Evolutionary conservation across 1,139 yeast genomes (phyloP), one percentile per base, ranked within the genome.

Genomic region (Diutina neorugosa): DNA sequence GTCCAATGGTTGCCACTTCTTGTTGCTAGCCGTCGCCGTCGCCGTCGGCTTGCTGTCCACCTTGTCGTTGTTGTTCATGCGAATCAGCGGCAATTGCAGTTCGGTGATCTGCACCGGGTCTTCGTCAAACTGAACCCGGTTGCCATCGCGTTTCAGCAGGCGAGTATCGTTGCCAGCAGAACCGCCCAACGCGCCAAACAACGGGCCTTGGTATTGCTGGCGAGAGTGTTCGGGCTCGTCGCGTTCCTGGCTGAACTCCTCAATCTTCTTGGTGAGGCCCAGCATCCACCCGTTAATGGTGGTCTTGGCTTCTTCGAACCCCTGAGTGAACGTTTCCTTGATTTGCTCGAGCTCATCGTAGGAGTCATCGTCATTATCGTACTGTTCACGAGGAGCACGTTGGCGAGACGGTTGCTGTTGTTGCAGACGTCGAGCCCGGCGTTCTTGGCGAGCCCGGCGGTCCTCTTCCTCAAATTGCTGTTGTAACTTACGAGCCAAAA

Each of bases 221-320:
- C 53, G 49, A 52, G 54, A 4, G 37, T 31, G 18, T 57, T n/a
- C 61, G 37, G 37, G 37, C 37, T 31, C 37, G 37, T 8, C 16
- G 37, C 37, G 25, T 59, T 51, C 61, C 25, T 37, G 20, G 18
- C 63, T 58, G 21, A 54, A 57, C 51, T 64, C 70, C 37, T 56
- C 59, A 56, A 85, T 71, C 61, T 77, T 80, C 70, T 81, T 82
- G 50, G 84, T 78, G 56, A 89, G 65, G 21, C 85, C 89, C 59
- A 81, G 80, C 56, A 91, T 85, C 95, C 97, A 90, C 25, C 82
- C 80, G 58, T 86, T 84, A 55, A 93, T 81, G 53, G 86, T 86
- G 51, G 80, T 76, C 56, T 84, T 80, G 1, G 98, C 93, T 61
- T 90, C 97, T 62, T 84, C 91, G 53, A 90, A 75, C 31, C 96